These are phyloP conservation scores for Alternaria gaisen DNA, from an alignment of 2,329 filamentous ascomycete genomes.

Conservation along the genomic window DNA sequence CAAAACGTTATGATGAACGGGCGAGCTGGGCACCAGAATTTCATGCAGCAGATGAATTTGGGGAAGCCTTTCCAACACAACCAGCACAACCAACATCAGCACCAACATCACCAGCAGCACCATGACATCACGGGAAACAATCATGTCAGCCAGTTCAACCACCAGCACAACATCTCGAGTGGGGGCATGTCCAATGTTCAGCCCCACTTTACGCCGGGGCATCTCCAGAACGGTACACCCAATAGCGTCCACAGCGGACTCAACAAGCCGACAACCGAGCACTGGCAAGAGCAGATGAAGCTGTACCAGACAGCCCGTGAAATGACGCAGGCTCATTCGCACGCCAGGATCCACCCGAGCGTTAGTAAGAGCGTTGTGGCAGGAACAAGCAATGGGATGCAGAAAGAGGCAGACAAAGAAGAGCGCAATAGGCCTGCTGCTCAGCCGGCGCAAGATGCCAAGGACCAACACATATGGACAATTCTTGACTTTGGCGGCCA, in stretches of 20 bases:
- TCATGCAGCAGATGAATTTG: slow-evolving; percentile 66
- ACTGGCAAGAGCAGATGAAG: slow-evolving; percentile 89
- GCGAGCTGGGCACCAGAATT: slow-evolving; percentile 67
- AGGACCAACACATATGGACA: slow-evolving; percentile 79
- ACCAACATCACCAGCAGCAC: slow-evolving; percentile 69
- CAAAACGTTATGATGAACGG: slow-evolving; percentile 81
- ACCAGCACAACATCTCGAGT: slow-evolving; percentile 68
- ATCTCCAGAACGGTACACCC: slow-evolving; percentile 68
- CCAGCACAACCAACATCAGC: slow-evolving; percentile 60
- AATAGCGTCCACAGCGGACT: slow-evolving; percentile 64
- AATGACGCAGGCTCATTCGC: slow-evolving; percentile 76
- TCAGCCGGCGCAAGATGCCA: slow-evolving; percentile 55
- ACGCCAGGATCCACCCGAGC: slow-evolving; percentile 74
- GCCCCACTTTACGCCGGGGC: slow-evolving; percentile 67
- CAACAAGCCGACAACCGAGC: slow-evolving; percentile 68
- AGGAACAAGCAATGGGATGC: slow-evolving; percentile 59
- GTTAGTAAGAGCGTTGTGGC: slow-evolving; percentile 73
- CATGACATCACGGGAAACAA: slow-evolving; percentile 59
- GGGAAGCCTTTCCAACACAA: slow-evolving; percentile 73
- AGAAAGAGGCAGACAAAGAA: slow-evolving; percentile 62
- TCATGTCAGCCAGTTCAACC: slow-evolving; percentile 67
- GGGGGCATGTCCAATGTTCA: slow-evolving; percentile 72
- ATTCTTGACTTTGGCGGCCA: slow-evolving; percentile 97
- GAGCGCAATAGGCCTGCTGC: slow-evolving; percentile 72
- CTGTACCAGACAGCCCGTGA: slow-evolving; percentile 77